Percentiles rank a stretch among this genome's conserved stretches.
Evolutionary conservation across 495 filamentous ascomycete genomes (phyloP).

Genomic region (Penicillium bovifimosum): DNA sequence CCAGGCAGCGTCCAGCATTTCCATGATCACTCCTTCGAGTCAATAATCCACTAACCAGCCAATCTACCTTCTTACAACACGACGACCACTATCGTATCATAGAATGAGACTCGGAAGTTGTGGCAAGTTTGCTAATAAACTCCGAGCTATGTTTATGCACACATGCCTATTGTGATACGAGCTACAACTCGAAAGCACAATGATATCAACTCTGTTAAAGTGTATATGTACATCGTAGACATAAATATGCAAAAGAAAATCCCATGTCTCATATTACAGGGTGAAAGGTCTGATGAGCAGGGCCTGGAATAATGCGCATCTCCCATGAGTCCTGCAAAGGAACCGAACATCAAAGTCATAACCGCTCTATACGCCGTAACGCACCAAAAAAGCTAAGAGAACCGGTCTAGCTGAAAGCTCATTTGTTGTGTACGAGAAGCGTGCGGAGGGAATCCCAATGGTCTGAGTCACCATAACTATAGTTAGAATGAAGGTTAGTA

Average conservation of each 20-base stretch:
- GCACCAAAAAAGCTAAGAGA: constrained; percentile 14
- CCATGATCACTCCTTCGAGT: too few relatives aligned
- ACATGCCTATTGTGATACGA: too few relatives aligned
- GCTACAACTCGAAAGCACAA: too few relatives aligned
- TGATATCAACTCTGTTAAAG: too few relatives aligned
- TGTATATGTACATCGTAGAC: too few relatives aligned
- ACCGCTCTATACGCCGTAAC: constrained; percentile 33
- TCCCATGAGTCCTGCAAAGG: not conserved
- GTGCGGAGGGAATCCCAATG: constrained; percentile 77
- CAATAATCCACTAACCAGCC: too few relatives aligned
- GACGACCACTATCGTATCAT: too few relatives aligned
- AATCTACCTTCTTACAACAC: too few relatives aligned
- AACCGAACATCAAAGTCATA: constrained; percentile 11
- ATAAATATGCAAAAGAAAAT: not conserved
- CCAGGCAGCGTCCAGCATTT: too few relatives aligned
- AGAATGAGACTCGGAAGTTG: too few relatives aligned
- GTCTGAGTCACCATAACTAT: constrained; percentile 65
- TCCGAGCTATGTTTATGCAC: too few relatives aligned
- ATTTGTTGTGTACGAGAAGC: constrained; percentile 83
- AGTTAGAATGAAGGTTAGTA: constrained; percentile 19
- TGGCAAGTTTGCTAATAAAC: too few relatives aligned
- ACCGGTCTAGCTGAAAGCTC: constrained; percentile 12
- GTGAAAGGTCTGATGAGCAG: constrained; percentile 6
- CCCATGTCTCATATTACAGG: constrained; percentile 25
- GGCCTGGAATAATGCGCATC: constrained; percentile 2